Base-by-base conservation (phyloP, 192 early-diverging fungal species). In the Haplosporangium gracile region DNA sequence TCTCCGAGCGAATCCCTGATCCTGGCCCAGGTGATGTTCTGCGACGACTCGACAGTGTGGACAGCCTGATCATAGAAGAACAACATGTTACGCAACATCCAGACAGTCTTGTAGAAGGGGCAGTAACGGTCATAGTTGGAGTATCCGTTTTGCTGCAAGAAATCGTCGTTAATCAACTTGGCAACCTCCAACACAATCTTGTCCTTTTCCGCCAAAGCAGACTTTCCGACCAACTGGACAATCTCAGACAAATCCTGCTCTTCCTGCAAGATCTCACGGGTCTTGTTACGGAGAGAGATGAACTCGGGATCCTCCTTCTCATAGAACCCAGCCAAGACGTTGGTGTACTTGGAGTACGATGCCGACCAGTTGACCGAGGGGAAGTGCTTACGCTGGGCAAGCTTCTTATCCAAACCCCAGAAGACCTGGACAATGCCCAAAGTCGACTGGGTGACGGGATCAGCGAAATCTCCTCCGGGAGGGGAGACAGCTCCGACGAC, bases 391-490 rank as follows among this genome's bases (percentile, higher is more conserved):
- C 99, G 95, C 90, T 99, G 99, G 10, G 99, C 99, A 49, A 99
- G 92, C 92, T 99, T 99, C 94, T 99, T 99, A 92, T 99, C 99
- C 77, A 99, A 89, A 88, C 98, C 99, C 99, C 99, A 99, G 94
- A 99, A 99, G 70, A 99, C 99, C 89, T 99, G 99, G 4, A 99
- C 99, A 91, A 99, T 99, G 91, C 97, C 93, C 70, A 99, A 92
- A 3, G 99, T 99, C 20, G 99, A 95, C 34, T 96, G 90, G 24
- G 99, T 99, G 32, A 99, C 99, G 39, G 99, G 98, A 91, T 99
- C 99, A 69, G 98, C 97, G 89, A 98, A 99, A 89, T 99, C 99
- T 92, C 99, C 99, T 83, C 99, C 99, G 15, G 99, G 98, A 55
- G 99, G 99, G 4, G 99, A 99, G n/a, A 99, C 99, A 77, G 99